Percentiles rank a stretch among this genome's conserved stretches.
phyloP scores from a whole-genome alignment of 176 grass and related monocot genomes.

The Musa acuminata region DNA sequence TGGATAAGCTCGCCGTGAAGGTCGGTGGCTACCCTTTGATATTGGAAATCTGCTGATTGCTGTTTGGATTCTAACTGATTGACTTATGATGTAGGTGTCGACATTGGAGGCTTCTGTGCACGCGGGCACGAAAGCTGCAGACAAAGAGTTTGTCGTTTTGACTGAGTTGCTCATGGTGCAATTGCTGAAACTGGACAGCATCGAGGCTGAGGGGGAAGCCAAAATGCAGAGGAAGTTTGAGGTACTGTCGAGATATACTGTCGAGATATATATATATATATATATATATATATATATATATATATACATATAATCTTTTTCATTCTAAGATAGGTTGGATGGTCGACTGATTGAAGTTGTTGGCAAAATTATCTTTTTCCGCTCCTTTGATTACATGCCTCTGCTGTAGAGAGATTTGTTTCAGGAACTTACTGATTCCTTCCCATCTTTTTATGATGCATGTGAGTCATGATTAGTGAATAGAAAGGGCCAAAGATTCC shows the following conservation, averaged over 20 bases:
- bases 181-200: conserved; percentile 74
- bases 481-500: no score
- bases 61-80: conserved; percentile 1
- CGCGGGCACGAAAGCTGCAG: conserved; percentile 47
- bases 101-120: conserved; percentile 54
- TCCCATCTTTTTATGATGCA: no score
- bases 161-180: conserved; percentile 88
- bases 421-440: no score
- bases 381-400: no score
- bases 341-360: no score
- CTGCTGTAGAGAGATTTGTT: no score
- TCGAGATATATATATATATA: no score
- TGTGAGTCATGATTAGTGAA: no score
- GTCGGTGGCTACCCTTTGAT: conserved; percentile 23
- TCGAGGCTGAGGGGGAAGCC: conserved; percentile 82
- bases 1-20: conserved; percentile 64
- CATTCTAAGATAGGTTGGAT: no score
- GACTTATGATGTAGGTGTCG: conserved; percentile 41
- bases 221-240: conserved; percentile 74
- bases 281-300: no score
- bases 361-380: no score
- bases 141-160: conserved; percentile 74
- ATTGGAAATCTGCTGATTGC: neutral
- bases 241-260: conserved; percentile 23
- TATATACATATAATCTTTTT: no score